phyloP scores from a whole-genome alignment of 495 filamentous ascomycete species.

The Chaetomium tenue region DNA sequence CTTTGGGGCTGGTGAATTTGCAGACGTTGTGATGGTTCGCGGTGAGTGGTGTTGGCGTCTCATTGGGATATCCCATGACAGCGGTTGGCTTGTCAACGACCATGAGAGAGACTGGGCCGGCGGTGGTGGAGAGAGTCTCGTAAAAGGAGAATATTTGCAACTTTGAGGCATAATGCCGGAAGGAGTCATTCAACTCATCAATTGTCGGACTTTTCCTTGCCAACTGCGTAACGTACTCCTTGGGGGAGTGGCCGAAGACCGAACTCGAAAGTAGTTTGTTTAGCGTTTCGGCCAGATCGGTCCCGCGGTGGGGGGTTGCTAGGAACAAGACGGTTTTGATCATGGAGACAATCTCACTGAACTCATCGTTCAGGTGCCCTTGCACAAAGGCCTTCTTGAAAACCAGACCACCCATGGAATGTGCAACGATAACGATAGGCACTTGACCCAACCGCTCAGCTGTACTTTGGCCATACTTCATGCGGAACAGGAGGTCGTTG shows the following conservation, averaged over 20 bases:
- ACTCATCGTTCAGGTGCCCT: constrained; percentile 22
- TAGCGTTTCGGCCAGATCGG: constrained; percentile 23
- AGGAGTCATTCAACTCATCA: constrained; percentile 48
- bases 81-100: constrained; percentile 45
- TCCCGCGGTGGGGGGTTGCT: constrained; percentile 27
- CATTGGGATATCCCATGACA: constrained; percentile 41
- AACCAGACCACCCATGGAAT: constrained; percentile 31
- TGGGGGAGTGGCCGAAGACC: constrained; percentile 24
- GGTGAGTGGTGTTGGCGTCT: constrained; percentile 36
- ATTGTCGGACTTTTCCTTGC: constrained; percentile 31
- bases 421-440: constrained; percentile 26
- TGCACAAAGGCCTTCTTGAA: constrained; percentile 31
- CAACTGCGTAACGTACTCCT: constrained; percentile 45
- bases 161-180: constrained; percentile 37
- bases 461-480: constrained; percentile 23
- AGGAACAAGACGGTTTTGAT: constrained; percentile 28
- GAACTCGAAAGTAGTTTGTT: constrained; percentile 21
- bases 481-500: constrained; percentile 24
- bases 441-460: constrained; percentile 18
- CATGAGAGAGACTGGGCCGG: constrained; percentile 24
- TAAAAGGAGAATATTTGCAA: constrained; percentile 44
- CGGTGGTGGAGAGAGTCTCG: constrained; percentile 35
- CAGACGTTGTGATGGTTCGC: constrained; percentile 50
- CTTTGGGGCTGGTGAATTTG: constrained; percentile 40
- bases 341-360: constrained; percentile 20